Evolutionary conservation across 495 filamentous ascomycete genomes (phyloP).

Genomic region (Cercophora sp.): DNA sequence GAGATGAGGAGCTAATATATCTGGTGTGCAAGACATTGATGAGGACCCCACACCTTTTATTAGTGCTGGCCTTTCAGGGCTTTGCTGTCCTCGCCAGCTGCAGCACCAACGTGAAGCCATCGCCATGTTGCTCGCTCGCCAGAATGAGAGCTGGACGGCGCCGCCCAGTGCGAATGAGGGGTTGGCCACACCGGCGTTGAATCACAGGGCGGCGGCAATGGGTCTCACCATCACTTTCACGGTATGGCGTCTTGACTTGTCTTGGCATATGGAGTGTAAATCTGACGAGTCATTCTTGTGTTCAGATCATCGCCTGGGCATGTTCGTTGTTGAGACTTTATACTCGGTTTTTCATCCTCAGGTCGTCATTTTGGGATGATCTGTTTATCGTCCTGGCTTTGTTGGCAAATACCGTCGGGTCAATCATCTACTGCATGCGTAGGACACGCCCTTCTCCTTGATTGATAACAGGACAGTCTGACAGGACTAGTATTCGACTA

Average conservation of each 20-base stretch:
- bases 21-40: no score
- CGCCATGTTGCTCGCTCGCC: no score
- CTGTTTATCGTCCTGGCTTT: conserved; percentile 21
- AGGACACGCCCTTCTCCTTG: neutral
- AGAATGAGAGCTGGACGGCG: no score
- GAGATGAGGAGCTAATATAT: no score
- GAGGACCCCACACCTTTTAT: no score
- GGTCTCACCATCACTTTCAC: conserved; percentile 2
- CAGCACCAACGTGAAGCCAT: no score
- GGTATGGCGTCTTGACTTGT: neutral
- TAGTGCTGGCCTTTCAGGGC: no score
- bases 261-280: neutral
- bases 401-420: conserved; percentile 11
- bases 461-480: neutral
- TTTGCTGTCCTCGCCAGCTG: no score
- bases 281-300: neutral
- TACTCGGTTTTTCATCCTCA: conserved; percentile 18
- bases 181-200: no score
- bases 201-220: neutral
- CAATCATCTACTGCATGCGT: conserved; percentile 7
- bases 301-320: conserved; percentile 19
- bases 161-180: no score
- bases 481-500: neutral
- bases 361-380: conserved; percentile 26
- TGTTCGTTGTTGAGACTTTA: conserved; percentile 24